Percentiles rank a stretch among this genome's conserved stretches.
Conservation (phyloP, 192 early-diverging fungal species). For the Umbelopsis sp. region DNA sequence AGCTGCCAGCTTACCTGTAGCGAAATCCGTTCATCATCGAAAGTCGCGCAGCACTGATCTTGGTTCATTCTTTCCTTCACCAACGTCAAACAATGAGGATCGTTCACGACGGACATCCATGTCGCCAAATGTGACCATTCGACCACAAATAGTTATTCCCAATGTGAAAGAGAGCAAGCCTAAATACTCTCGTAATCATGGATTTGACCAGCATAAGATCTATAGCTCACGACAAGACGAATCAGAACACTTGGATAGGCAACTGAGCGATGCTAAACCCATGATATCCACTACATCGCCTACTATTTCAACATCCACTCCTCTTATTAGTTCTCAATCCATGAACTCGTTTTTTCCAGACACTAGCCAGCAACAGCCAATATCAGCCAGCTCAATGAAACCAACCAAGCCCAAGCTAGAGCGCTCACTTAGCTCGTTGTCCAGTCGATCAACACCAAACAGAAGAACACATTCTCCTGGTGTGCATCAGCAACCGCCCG, state of each 20-base stretch:
- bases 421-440: background rate
- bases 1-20: background rate
- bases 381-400: background rate
- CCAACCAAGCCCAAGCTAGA: background rate
- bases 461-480: background rate
- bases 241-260: background rate
- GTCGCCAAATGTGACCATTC: constrained; percentile 21
- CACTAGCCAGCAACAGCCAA: background rate
- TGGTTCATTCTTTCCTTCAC: background rate
- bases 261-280: constrained; percentile 25
- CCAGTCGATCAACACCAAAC: background rate
- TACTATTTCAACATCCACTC: constrained; percentile 31
- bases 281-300: constrained; percentile 37
- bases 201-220: background rate
- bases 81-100: background rate
- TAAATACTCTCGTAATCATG: background rate
- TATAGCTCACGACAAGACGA: background rate
- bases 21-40: constrained; percentile 4
- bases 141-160: constrained; percentile 28
- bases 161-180: background rate
- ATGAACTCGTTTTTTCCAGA: no score
- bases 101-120: constrained; percentile 3
- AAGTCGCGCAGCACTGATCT: constrained; percentile 15
- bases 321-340: constrained; percentile 12
- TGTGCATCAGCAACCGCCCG: background rate